phyloP scores from a whole-genome alignment of 1,139 yeast species.

The Diutina neorugosa region DNA sequence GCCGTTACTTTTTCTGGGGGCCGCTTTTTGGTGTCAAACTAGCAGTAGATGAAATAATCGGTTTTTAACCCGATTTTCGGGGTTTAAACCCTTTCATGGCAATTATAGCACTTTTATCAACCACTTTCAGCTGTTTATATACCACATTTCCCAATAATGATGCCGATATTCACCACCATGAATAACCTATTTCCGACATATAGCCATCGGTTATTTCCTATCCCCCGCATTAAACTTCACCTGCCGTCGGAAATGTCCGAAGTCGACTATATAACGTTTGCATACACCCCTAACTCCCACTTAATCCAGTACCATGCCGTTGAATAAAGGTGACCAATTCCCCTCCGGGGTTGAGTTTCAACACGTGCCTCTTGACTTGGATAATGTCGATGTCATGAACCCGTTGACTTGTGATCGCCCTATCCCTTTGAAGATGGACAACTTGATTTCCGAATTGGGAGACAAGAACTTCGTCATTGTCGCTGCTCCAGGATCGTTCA shows the following conservation, averaged over 20 bases:
- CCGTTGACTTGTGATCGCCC: conserved; percentile 47
- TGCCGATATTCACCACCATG: not conserved
- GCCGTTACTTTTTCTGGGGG: no score
- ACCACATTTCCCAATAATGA: no score
- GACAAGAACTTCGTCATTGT: conserved; percentile 45
- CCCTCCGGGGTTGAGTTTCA: conserved; percentile 43
- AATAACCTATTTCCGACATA: not conserved
- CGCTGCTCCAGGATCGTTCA: conserved; percentile 85
- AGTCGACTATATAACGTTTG: not conserved
- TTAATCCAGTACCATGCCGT: not conserved
- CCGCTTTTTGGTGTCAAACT: not conserved
- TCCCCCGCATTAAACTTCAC: not conserved
- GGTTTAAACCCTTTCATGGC: no score
- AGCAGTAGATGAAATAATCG: no score
- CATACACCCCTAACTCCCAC: not conserved
- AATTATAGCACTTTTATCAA: no score
- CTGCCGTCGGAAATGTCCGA: not conserved
- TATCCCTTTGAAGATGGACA: conserved; percentile 24
- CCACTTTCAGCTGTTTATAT: no score
- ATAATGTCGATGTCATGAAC: conserved; percentile 27
- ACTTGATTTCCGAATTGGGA: conserved; percentile 25
- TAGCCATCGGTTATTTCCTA: not conserved
- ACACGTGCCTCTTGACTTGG: conserved; percentile 39
- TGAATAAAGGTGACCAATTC: conserved; percentile 19
- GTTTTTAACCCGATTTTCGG: no score